Evolutionary conservation across 148 eudicot species (phyloP), one percentile per base, ranked within the genome.

Genomic region (Rhododendron henanense): DNA sequence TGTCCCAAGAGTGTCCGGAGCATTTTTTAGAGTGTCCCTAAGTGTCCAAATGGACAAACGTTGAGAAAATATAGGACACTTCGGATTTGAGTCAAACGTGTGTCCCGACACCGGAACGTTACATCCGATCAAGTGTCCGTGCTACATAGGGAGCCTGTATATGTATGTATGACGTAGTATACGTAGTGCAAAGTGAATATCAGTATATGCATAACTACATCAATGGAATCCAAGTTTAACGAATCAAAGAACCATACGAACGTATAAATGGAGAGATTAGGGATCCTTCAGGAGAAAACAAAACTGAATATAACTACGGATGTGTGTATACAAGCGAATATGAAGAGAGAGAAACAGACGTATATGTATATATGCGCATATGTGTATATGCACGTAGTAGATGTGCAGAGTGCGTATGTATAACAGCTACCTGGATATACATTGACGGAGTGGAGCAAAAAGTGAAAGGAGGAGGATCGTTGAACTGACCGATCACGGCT

Each of bases 401-500:
- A 48, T 47, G 31, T n/a, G 2, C 33, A 25, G 25, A 47, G 19
- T 50, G 39, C 2, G 1, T 76, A 18, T 8, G 25, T 78, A 21
- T 44, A 44, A 21, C 31, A 57, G 15, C 71, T 23, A 75, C 44
- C n/a, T 75, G 83, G 6, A 25, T 19, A 50, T 18, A n/a, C 69
- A 41, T n/a, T 71, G 21, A 65, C 31, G 3, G 85, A 83, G 41
- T 82, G 35, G 76, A 2, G 74, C 21, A 39, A 13, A 3, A 3
- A 44, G 55, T 37, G 45, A 77, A 19, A 83, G 71, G 48, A 63
- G 67, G 39, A 78, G 44, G 11, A 10, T 11, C n/a, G 55, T 76
- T 28, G 79, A 10, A 86, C 78, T 83, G 83, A 87, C 90, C 86
- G 89, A 85, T 84, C 88, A 86, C 76, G 44, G 82, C 73, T 61